phyloP scores from a whole-genome alignment of 148 eudicot genomes.

The Cornus florida region DNA sequence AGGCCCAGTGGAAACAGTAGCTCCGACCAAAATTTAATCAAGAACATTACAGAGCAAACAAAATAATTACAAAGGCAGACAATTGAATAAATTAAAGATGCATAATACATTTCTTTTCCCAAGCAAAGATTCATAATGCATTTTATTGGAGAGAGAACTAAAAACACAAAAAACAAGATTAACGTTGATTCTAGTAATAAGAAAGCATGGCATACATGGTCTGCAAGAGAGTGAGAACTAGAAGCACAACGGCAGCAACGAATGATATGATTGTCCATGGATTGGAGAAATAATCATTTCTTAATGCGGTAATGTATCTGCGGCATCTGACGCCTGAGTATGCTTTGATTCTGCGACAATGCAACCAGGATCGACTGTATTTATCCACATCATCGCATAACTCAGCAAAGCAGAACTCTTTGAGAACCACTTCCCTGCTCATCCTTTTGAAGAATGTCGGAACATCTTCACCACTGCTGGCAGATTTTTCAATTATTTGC shows the following conservation, averaged over 20 bases:
- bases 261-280: not conserved
- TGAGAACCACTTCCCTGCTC: not conserved
- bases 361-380: not conserved
- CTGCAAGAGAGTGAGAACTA: not conserved
- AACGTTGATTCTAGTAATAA: not conserved
- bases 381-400: not conserved
- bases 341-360: not conserved
- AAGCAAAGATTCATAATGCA: no score
- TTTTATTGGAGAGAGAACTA: no score
- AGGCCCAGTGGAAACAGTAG: no score
- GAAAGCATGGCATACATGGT: not conserved
- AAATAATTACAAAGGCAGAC: no score
- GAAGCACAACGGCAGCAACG: not conserved
- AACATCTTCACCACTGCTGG: not conserved
- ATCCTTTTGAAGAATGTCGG: not conserved
- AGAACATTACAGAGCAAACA: no score
- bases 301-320: not conserved
- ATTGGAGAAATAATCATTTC: not conserved
- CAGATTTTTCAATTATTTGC: not conserved
- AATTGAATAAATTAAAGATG: no score
- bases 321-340: not conserved
- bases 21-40: no score
- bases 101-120: no score
- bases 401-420: not conserved
- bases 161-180: no score